A percentile compares a stretch with the other conserved stretches of the same genome.
Evolutionary conservation across 192 early-diverging fungal species (phyloP).

Genomic region (Coemansia sp.): DNA sequence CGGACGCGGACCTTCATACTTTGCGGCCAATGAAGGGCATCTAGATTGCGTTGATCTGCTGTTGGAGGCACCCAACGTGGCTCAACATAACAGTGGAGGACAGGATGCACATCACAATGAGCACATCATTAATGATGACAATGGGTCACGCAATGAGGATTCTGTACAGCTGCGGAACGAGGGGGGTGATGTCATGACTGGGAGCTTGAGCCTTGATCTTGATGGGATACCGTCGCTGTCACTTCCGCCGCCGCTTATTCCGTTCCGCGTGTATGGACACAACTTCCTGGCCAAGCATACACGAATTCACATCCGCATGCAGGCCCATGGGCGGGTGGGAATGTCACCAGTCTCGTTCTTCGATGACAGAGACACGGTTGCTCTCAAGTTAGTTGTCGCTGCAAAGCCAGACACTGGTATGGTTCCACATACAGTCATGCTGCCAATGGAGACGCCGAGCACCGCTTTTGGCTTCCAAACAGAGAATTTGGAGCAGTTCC

Average conservation of each 20-base stretch:
- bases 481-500: constrained; percentile 69
- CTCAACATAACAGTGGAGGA: not conserved
- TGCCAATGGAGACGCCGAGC: constrained; percentile 73
- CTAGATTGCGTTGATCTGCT: constrained; percentile 76
- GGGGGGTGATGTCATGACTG: constrained; percentile 43
- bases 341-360: constrained; percentile 38
- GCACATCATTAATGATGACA: not conserved
- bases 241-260: constrained; percentile 96
- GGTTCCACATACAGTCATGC: constrained; percentile 87
- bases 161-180: not conserved
- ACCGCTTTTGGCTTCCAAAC: constrained; percentile 83
- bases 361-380: constrained; percentile 52
- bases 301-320: constrained; percentile 75
- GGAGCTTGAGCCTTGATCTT: constrained; percentile 62
- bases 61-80: constrained; percentile 56
- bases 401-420: constrained; percentile 85
- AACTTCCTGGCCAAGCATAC: constrained; percentile 91
- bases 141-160: not conserved
- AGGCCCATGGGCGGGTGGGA: constrained; percentile 50
- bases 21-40: constrained; percentile 92
- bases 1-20: constrained; percentile 80
- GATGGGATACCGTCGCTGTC: constrained; percentile 91
- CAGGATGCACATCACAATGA: not conserved
- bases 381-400: constrained; percentile 82
- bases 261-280: constrained; percentile 97